These are phyloP conservation scores for Leccinum obscurum DNA, from an alignment of 768 basidiomycete genomes.

Conservation along the genomic window DNA sequence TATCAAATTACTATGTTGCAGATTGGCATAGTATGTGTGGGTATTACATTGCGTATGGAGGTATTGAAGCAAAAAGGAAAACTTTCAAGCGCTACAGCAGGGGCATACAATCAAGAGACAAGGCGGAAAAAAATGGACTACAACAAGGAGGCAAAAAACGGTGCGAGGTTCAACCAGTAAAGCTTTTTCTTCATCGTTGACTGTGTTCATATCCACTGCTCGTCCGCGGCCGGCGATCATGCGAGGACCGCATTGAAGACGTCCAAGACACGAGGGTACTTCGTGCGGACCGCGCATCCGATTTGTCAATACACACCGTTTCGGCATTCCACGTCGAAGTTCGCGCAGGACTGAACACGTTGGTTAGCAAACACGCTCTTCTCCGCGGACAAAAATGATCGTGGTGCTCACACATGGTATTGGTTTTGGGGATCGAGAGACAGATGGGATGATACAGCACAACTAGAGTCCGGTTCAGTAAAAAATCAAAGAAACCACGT, in stretches of 20 bases:
- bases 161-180: neutral
- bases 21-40: neutral
- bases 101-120: neutral
- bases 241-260: slow-evolving; percentile 4
- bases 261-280: slow-evolving; percentile 2
- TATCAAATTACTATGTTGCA: neutral
- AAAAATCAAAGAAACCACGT: neutral
- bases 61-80: neutral
- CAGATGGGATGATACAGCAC: slow-evolving; percentile 54
- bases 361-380: slow-evolving; percentile 5
- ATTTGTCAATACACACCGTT: slow-evolving; percentile 2
- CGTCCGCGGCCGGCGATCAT: neutral
- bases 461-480: slow-evolving; percentile 34
- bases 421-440: slow-evolving; percentile 19
- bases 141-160: no score
- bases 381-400: neutral
- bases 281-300: slow-evolving; percentile 3
- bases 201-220: slow-evolving; percentile 6
- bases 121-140: slow-evolving; percentile 1
- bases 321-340: slow-evolving; percentile 5
- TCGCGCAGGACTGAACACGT: slow-evolving; percentile 12
- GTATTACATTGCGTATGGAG: neutral
- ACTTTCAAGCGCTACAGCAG: slow-evolving; percentile 9
- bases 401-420: slow-evolving; percentile 23
- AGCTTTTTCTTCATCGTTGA: slow-evolving; percentile 20